These are phyloP conservation scores for Omphalotus olearius DNA, from an alignment of 1,284 basidiomycete species.

Conservation along the genomic window DNA sequence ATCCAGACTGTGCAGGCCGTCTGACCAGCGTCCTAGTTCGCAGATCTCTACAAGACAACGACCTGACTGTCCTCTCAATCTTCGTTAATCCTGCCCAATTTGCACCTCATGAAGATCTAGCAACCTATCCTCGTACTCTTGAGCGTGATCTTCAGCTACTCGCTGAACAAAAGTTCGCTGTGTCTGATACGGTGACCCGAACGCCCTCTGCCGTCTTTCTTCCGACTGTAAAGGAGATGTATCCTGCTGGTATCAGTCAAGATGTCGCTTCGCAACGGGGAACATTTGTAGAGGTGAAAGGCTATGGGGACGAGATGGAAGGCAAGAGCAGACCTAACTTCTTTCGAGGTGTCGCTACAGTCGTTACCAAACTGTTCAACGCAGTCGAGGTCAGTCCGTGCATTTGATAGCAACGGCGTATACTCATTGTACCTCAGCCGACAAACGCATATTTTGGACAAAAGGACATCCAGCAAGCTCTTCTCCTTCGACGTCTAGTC, in stretches of 20 bases:
- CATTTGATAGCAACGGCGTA: not conserved
- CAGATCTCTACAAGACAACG: slow-evolving; percentile 73
- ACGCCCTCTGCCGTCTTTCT: slow-evolving; percentile 73
- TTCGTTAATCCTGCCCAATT: slow-evolving; percentile 99
- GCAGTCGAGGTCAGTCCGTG: slow-evolving; percentile 65
- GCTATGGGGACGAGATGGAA: slow-evolving; percentile 86
- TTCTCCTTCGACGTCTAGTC: slow-evolving; percentile 82
- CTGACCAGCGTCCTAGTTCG: slow-evolving; percentile 39
- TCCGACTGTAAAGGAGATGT: slow-evolving; percentile 79
- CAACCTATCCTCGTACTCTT: slow-evolving; percentile 86
- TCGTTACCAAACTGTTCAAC: slow-evolving; percentile 95
- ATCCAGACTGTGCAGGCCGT: not conserved
- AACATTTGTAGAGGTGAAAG: slow-evolving; percentile 89
- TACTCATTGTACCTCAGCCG: slow-evolving; percentile 47
- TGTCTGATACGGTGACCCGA: slow-evolving; percentile 22
- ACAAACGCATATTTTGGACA: slow-evolving; percentile 95
- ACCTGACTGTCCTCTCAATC: slow-evolving; percentile 89
- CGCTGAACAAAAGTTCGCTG: slow-evolving; percentile 26
- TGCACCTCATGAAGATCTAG: slow-evolving; percentile 91
- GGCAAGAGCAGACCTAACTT: slow-evolving; percentile 83
- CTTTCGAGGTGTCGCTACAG: slow-evolving; percentile 94
- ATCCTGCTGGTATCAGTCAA: slow-evolving; percentile 84
- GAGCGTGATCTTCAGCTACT: slow-evolving; percentile 61
- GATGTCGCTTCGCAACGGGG: slow-evolving; percentile 76
- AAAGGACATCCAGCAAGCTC: slow-evolving; percentile 96